Base-by-base conservation (phyloP, 192 early-diverging fungal species). In the Lunasporangiospora selenospora region DNA sequence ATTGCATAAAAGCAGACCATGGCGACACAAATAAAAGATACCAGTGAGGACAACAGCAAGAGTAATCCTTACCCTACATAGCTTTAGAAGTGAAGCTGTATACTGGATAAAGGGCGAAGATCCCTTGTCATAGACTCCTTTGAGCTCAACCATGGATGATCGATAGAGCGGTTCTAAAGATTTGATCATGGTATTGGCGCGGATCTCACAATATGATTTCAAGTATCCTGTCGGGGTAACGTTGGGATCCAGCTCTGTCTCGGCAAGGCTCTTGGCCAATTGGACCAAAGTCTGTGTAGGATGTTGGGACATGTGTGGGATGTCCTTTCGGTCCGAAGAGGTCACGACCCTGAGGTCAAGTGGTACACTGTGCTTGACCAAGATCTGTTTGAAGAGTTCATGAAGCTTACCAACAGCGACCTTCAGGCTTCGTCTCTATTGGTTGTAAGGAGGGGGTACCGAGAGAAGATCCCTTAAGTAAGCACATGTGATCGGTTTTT, bases 181-280 rank as follows among this genome's bases (percentile, higher is more conserved):
- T 53, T 88, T 88, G 41, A 77, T 47, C 54, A 94, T 75, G 58
- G 85, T 88, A 12, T 56, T 60, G 13, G 89, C 83, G 7, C 92
- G 82, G 31, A 91, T 85, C 26, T 92, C 90, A 34, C 81, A 79
- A 65, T 92, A 94, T 1, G 77, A 77, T 46, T 86, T 84, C 33
- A 79, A 58, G 38, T 86, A 87, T 54, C 84, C 81, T 29, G 82
- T 63, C 58, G 27, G 66, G 31, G 51, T 80, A 71, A 19, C 80
- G 77, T 73, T 62, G 7, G 82, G 67, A 41, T 87, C 85, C 12
- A 57, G 44, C 26, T 78, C 79, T 2, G 75, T 80, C 3, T 81
- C 77, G 6, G 76, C 70, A 4, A 87, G 63, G 43, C 81, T 83
- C 12, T 80, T 82, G 10, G 83, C 73, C 31, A 87, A 24, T 48